Base-by-base conservation (phyloP, 1,284 basidiomycete genomes). In the Kalmanozyma brasiliensis region DNA sequence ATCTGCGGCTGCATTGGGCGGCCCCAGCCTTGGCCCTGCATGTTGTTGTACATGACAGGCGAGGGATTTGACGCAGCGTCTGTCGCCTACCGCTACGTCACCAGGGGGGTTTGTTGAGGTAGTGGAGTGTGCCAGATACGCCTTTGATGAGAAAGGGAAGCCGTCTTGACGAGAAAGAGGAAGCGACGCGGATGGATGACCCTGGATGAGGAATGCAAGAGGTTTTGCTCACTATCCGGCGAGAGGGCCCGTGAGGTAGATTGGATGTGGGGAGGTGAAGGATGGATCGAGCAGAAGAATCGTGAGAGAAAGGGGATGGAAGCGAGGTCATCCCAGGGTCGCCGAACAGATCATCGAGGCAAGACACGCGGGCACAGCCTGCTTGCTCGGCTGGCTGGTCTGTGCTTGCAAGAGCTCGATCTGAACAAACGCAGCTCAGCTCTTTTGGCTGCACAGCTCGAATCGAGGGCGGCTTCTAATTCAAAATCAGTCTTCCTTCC, bases 21-120 rank as follows among this genome's bases (percentile, higher is more conserved):
- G 45, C 69, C 73, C 76, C 76, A 78, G 46, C 61, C 63, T 49
- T 71, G 67, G 26, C 63, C 67, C 43, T 74, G 69, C 63, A 71
- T 74, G 60, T 74, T 73, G 58, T 74, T 74, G 49, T 76, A 76
- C 69, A 73, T 78, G 58, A 16, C 51, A 45, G 35, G 17, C 8
- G 32, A 41, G 34, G 14, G 43, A 20, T 9, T 10, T 19, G 19
- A 30, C 22, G 48, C 37, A 42, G 47, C 52, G 48, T 46, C 43
- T 20, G 43, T 23, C 24, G 23, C 43, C 43, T 20, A 42, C 33
- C 47, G 52, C 43, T 61, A 55, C 24, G 38, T n/a, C n/a, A n/a
- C n/a, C n/a, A n/a, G n/a, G n/a, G n/a, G n/a, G n/a, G n/a, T n/a
- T n/a, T n/a, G n/a, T n/a, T n/a, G n/a, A n/a, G n/a, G n/a, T n/a